Evolutionary conservation across 805 yeast species (phyloP), one percentile per base, ranked within the genome.

Genomic region (Brettanomyces sp.): DNA sequence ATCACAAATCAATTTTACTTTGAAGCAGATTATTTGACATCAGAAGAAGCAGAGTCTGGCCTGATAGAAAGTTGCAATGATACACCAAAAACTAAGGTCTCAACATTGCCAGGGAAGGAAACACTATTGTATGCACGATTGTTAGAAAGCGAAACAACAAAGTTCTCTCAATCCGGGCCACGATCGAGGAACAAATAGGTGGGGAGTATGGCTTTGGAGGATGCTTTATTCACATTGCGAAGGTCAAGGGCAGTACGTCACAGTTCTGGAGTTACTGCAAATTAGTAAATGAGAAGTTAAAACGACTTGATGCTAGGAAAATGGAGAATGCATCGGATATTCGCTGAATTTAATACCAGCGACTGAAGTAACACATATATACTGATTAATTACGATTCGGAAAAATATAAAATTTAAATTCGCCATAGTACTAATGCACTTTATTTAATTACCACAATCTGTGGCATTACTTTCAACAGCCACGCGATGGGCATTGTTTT

Each of bases 121-220:
- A 30, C 5, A 40, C 21, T 13, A 25, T 48, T 23, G 14, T 34
- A 24, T 49, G 49, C 36, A 44, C 48, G 42, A 45, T 48, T 36
- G 36, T 41, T 28, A 51, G 50, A 21, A 51, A 47, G 11, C 34
- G 46, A 4, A 41, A 33, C n/a, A 49, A 41, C 34, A 46, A 45
- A 24, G 47, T 46, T 3, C 42, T 52, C n/a, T 42, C 24, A 4
- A 49, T 62, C 25, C 45, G 51, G 9, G 42, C 57, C 25, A 62
- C 58, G 25, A 41, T 53, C 5, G 56, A 56, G 33, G 59, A 56
- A 35, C 58, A 55, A 28, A 56, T 59, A 14, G 66, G 65, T 3
- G 45, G 49, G 12, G 63, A 61, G 38, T 61, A 48, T 47, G 67
- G 66, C 13, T 63, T 63, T 43, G 56, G 62, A 4, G 67, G 67